Conservation (phyloP, 176 grass and related monocot species). For the Bonia amplexicaulis region DNA sequence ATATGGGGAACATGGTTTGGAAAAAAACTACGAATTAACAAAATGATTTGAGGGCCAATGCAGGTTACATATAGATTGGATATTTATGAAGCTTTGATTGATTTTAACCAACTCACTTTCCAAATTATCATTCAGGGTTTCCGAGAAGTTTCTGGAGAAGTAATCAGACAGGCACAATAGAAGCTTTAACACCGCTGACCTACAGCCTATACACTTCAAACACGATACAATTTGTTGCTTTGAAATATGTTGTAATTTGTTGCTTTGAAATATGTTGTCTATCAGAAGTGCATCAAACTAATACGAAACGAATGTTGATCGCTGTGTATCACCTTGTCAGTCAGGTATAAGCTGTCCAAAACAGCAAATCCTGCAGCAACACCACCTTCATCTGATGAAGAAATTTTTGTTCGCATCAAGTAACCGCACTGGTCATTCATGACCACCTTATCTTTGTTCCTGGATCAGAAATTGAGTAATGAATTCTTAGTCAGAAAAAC, state of each 20-base stretch:
- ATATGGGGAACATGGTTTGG: no score
- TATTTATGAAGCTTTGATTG: not conserved
- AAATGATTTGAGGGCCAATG: not conserved
- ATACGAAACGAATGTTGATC: not conserved
- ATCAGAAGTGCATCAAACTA: not conserved
- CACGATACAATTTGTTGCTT: not conserved
- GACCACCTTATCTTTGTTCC: conserved; percentile 89
- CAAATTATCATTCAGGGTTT: not conserved
- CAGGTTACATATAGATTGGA: not conserved
- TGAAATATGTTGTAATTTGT: not conserved
- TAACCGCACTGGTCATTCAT: conserved; percentile 83
- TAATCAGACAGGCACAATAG: not conserved
- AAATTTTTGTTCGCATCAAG: conserved; percentile 97
- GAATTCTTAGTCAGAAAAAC: conserved; percentile 6
- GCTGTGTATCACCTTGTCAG: conserved; percentile 37
- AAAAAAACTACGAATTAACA: not conserved
- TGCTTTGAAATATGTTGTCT: not conserved
- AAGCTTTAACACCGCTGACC: not conserved
- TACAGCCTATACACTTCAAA: not conserved
- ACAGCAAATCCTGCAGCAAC: conserved; percentile 96
- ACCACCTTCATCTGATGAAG: conserved; percentile 95
- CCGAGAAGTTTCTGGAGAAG: not conserved
- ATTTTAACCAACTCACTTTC: not conserved
- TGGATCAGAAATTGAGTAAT: conserved; percentile 27
- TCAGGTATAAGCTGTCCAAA: conserved; percentile 85